A percentile compares a stretch with the other conserved stretches of the same genome.
Evolutionary conservation across 495 filamentous ascomycete genomes (phyloP).

Genomic region (Hyaloscypha bicolor): DNA sequence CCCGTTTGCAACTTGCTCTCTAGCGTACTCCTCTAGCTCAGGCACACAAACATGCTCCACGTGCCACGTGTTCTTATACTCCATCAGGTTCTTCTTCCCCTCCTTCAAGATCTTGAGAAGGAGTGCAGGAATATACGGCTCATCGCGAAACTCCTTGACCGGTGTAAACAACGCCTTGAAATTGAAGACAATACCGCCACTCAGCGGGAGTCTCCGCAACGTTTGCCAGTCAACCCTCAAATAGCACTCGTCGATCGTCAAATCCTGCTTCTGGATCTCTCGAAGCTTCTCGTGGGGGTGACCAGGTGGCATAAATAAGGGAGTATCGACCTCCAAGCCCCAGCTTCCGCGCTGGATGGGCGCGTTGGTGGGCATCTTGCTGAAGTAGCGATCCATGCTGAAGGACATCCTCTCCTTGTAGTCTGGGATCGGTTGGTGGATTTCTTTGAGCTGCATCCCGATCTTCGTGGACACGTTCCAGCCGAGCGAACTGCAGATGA

Average conservation of each 20-base stretch:
- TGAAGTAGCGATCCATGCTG: conserved; percentile 89
- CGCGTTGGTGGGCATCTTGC: conserved; percentile 70
- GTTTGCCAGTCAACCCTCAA: conserved; percentile 96
- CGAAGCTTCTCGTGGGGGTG: conserved; percentile 66
- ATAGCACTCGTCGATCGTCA: conserved; percentile 62
- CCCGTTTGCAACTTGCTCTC: conserved; percentile 70
- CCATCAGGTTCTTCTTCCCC: conserved; percentile 74
- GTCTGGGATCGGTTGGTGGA: conserved; percentile 80
- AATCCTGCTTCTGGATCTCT: conserved; percentile 53
- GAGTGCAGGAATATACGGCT: conserved; percentile 73
- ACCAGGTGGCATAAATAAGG: conserved; percentile 79
- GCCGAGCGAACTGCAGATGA: conserved; percentile 78
- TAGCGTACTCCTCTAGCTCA: conserved; percentile 63
- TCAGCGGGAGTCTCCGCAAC: conserved; percentile 77
- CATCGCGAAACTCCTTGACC: conserved; percentile 69
- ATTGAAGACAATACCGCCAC: conserved; percentile 79
- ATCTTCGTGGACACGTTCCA: conserved; percentile 82
- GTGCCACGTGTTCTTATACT: conserved; percentile 88
- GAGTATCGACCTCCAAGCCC: conserved; percentile 77
- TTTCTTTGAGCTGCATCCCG: conserved; percentile 69
- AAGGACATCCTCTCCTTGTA: conserved; percentile 91
- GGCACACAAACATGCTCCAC: conserved; percentile 77
- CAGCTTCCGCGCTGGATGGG: conserved; percentile 89
- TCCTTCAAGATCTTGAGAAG: conserved; percentile 68
- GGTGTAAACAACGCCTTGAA: conserved; percentile 91